These are phyloP conservation scores for Pochonia chlamydosporia DNA, from an alignment of 2,329 filamentous ascomycete species.

Conservation along the genomic window DNA sequence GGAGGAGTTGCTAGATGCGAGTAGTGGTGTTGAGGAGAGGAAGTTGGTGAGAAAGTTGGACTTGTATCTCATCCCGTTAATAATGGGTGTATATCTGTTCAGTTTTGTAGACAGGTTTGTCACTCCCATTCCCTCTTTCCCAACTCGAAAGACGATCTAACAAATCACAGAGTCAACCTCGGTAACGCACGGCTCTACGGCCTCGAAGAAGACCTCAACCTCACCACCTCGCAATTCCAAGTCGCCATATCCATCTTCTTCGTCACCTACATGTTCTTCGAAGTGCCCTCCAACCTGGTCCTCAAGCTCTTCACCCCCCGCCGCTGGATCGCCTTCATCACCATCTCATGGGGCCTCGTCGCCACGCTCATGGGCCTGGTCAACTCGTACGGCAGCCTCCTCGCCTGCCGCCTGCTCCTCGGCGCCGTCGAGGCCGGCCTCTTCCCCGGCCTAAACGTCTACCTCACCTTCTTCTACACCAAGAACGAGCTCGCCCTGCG, in stretches of 20 bases:
- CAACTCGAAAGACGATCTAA: not conserved
- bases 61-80: slow-evolving; percentile 55
- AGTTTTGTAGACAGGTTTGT: slow-evolving; percentile 66
- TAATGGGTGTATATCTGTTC: slow-evolving; percentile 67
- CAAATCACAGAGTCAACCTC: slow-evolving; percentile 55
- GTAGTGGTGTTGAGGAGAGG: slow-evolving; percentile 34
- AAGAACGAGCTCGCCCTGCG: slow-evolving; percentile 66
- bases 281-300: slow-evolving; percentile 60
- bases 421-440: slow-evolving; percentile 64
- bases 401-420: slow-evolving; percentile 64
- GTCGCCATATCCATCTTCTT: slow-evolving; percentile 62
- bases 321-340: slow-evolving; percentile 60
- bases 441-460: slow-evolving; percentile 63
- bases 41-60: slow-evolving; percentile 61
- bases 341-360: slow-evolving; percentile 59
- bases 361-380: slow-evolving; percentile 66
- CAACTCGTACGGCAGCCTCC: slow-evolving; percentile 56
- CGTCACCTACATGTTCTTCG: slow-evolving; percentile 56
- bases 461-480: slow-evolving; percentile 72
- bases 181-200: slow-evolving; percentile 64
- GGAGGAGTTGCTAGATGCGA: slow-evolving; percentile 13
- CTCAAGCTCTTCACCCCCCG: slow-evolving; percentile 58
- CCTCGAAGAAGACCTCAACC: slow-evolving; percentile 55
- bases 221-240: slow-evolving; percentile 62
- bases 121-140: slow-evolving; percentile 2